Conservation (phyloP, 495 filamentous ascomycete species). For the Daldinia vernicosa region DNA sequence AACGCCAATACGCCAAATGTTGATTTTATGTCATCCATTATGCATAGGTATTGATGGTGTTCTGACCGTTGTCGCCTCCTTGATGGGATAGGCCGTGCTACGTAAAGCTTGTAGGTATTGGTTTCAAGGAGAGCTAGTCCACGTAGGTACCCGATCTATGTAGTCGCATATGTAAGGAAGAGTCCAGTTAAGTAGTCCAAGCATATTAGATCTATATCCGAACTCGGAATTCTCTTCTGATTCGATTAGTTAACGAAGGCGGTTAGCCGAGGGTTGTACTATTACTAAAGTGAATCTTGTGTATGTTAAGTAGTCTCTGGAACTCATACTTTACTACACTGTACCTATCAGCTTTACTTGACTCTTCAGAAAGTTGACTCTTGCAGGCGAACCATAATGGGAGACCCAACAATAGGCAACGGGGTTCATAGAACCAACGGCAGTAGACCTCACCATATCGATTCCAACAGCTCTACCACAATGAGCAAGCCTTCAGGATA, state of each 20-base stretch:
- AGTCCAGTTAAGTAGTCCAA: neutral
- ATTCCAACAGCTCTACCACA: conserved; percentile 22
- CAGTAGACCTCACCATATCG: conserved; percentile 4
- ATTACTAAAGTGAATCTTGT: neutral
- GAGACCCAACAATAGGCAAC: conserved; percentile 19
- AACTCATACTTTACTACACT: neutral
- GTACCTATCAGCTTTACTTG: neutral
- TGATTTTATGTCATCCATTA: neutral
- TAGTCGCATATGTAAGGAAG: conserved; percentile 1
- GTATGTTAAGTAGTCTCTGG: neutral
- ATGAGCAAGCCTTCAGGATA: conserved; percentile 14
- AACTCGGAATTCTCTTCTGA: neutral
- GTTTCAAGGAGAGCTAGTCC: conserved; percentile 1
- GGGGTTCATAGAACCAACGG: conserved; percentile 25
- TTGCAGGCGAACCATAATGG: conserved; percentile 21
- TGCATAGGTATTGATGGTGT: neutral
- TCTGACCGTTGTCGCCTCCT: neutral
- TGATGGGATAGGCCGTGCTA: conserved; percentile 1
- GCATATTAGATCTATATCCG: neutral
- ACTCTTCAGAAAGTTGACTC: neutral
- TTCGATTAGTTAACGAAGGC: neutral
- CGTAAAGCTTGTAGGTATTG: conserved; percentile 26
- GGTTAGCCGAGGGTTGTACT: conserved; percentile 5
- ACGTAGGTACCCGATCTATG: neutral
- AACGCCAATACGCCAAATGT: neutral